Conservation (phyloP, 495 filamentous ascomycete genomes). For the Neurospora sp. region DNA sequence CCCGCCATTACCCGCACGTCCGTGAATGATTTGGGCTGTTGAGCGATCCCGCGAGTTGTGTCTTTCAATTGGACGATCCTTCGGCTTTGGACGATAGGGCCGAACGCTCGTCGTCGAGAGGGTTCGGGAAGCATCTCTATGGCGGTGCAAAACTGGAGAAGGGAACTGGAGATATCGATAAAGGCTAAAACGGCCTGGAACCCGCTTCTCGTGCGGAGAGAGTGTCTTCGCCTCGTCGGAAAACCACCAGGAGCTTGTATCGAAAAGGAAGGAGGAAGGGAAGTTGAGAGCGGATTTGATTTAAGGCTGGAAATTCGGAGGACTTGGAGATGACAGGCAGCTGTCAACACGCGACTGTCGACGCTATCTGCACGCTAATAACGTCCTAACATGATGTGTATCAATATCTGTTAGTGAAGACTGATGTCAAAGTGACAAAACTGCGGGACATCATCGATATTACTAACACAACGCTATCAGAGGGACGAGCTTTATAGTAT, state of each 20-base stretch:
- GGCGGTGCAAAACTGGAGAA: neutral
- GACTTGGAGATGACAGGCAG: neutral
- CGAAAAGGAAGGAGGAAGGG: neutral
- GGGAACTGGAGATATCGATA: neutral
- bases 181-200: neutral
- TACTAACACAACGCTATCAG: neutral
- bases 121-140: neutral
- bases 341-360: neutral
- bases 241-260: neutral
- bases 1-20: neutral
- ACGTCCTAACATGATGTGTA: neutral
- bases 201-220: neutral
- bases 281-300: neutral
- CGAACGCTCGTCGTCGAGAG: neutral
- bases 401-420: neutral
- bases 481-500: neutral
- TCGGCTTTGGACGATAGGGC: neutral
- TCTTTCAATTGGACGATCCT: neutral
- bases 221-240: neutral
- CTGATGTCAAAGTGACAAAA: neutral
- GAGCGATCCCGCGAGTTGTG: neutral
- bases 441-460: neutral
- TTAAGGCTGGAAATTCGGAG: neutral
- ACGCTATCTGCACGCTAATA: neutral
- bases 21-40: neutral